phyloP scores from a whole-genome alignment of 768 basidiomycete species.

The Boletus sp. region DNA sequence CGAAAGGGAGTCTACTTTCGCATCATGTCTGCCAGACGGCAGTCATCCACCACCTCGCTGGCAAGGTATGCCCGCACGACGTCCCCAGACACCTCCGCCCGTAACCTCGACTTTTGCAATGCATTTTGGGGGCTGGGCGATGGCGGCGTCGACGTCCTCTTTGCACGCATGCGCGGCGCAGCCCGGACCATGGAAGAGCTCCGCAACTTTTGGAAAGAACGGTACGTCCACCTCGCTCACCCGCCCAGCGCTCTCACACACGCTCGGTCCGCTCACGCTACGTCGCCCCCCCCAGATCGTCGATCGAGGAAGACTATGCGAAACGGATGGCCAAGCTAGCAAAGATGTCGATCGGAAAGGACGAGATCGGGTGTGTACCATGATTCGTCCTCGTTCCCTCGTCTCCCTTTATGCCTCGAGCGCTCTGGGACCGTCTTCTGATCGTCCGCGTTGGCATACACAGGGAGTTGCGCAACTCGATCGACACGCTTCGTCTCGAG shows the following conservation, averaged over 20 bases:
- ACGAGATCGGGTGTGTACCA: conserved; percentile 85
- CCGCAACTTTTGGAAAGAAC: conserved; percentile 87
- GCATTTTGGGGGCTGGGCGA: conserved; percentile 92
- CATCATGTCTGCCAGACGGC: conserved; percentile 70
- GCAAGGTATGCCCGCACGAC: conserved; percentile 62
- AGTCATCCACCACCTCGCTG: conserved; percentile 79
- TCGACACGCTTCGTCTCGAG: conserved; percentile 79
- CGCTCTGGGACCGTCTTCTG: too few species aligned
- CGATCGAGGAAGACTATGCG: conserved; percentile 95
- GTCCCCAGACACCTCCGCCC: conserved; percentile 43
- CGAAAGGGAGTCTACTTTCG: conserved; percentile 10
- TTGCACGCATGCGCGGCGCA: conserved; percentile 86
- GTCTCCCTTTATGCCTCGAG: too few species aligned
- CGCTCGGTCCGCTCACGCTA: neutral
- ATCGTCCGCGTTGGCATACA: too few species aligned
- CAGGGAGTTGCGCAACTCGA: conserved; percentile 78
- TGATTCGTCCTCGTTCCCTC: too few species aligned
- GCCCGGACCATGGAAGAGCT: conserved; percentile 87
- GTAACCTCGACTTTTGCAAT: conserved; percentile 89
- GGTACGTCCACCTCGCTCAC: conserved; percentile 48
- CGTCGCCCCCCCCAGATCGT: conserved; percentile 47
- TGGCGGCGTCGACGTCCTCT: conserved; percentile 87
- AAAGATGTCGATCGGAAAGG: conserved; percentile 72
- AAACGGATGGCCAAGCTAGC: conserved; percentile 79
- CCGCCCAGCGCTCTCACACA: neutral